Conservation (phyloP, 768 basidiomycete species). For the Lyophyllum semitale region DNA sequence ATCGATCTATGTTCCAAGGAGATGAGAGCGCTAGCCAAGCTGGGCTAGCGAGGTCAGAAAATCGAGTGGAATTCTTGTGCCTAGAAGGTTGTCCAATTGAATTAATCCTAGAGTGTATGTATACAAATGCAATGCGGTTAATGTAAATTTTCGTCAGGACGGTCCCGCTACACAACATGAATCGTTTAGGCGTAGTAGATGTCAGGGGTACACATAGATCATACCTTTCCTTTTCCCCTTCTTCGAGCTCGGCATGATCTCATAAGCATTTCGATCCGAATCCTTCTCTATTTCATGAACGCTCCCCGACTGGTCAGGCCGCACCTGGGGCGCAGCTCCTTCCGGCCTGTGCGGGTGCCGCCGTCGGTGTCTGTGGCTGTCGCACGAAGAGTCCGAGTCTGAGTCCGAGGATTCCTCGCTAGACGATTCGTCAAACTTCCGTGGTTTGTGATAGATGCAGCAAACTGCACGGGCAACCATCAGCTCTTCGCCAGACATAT, state of each 20-base stretch:
- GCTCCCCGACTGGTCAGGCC: constrained; percentile 16
- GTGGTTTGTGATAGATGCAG: constrained; percentile 90
- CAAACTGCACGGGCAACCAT: constrained; percentile 60
- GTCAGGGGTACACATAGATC: no score
- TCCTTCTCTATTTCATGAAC: constrained; percentile 27
- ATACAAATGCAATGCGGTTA: no score
- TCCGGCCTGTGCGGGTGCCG: constrained; percentile 7
- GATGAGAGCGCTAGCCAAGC: not conserved
- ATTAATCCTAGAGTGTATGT: no score
- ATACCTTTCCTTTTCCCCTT: constrained; percentile 39
- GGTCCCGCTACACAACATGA: no score
- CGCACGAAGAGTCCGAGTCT: constrained; percentile 36
- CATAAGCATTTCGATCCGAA: constrained; percentile 51
- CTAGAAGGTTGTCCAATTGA: no score
- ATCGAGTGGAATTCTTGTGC: no score
- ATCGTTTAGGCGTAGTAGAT: no score
- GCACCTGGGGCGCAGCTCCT: constrained; percentile 10
- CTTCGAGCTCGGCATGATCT: constrained; percentile 36
- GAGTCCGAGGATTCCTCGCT: constrained; percentile 61
- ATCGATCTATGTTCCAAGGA: not conserved
- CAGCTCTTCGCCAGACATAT: not conserved
- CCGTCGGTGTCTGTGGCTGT: constrained; percentile 5
- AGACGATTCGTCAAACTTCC: constrained; percentile 80
- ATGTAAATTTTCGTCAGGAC: no score
- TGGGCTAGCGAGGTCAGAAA: no score